These are phyloP conservation scores for Chlamydomonas urium DNA, from an alignment of 139 green algal genomes.

Conservation along the genomic window DNA sequence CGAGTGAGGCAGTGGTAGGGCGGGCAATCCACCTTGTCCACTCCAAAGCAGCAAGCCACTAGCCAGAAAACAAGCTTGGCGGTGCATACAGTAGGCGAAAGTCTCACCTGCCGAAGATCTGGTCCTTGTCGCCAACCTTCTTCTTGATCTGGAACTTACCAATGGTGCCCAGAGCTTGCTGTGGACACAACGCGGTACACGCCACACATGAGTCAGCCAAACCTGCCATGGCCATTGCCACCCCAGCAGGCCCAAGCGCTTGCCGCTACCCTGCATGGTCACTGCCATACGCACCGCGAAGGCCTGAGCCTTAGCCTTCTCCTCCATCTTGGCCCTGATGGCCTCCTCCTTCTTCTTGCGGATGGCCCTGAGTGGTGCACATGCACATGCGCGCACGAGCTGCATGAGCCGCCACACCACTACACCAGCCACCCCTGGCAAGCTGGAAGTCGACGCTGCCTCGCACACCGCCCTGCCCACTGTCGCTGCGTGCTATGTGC, in stretches of 20 bases:
- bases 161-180: slow-evolving; percentile 74
- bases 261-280: no score
- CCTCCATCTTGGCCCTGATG: slow-evolving; percentile 44
- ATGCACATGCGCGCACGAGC: not conserved
- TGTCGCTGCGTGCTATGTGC: not conserved
- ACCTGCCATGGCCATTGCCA: not conserved
- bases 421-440: not conserved
- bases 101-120: slow-evolving; percentile 72
- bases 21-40: not conserved
- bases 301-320: slow-evolving; percentile 65
- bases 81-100: not conserved
- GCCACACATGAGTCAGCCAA: not conserved
- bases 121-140: slow-evolving; percentile 79
- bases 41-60: not conserved
- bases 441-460: not conserved
- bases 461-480: no score
- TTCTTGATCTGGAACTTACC: slow-evolving; percentile 92
- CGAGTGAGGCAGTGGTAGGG: not conserved
- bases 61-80: not conserved
- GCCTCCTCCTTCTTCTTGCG: slow-evolving; percentile 56
- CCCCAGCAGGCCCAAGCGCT: no score
- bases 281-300: slow-evolving; percentile 50
- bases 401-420: not conserved
- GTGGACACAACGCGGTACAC: not conserved
- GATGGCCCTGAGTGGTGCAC: slow-evolving; percentile 40